These are phyloP conservation scores for Dendrobium nobile DNA, from an alignment of 106 monocot genomes.

Conservation along the genomic window DNA sequence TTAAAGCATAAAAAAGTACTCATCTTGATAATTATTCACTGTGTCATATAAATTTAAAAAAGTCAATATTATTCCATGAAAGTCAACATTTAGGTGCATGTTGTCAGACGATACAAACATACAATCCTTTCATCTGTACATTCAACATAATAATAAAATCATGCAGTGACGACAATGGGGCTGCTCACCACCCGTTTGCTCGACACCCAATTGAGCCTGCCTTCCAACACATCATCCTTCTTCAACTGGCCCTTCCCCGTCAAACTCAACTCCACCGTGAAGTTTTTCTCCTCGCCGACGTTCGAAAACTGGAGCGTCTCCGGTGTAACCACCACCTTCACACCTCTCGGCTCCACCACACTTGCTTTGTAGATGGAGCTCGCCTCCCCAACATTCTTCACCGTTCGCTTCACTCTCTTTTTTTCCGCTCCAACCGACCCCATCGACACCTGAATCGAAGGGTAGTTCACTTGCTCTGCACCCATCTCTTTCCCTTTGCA, in stretches of 20 bases:
- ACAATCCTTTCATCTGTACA: no score
- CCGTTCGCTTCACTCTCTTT: conserved; percentile 14
- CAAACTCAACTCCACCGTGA: not conserved
- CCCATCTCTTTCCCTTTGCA: not conserved
- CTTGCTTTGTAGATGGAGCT: not conserved
- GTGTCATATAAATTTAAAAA: no score
- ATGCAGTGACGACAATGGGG: not conserved
- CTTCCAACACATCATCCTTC: not conserved
- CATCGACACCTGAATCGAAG: conserved; percentile 29
- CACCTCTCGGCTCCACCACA: conserved; percentile 11
- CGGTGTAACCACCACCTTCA: conserved; percentile 20
- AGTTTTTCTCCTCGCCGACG: not conserved
- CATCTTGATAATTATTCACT: no score
- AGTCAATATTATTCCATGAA: no score
- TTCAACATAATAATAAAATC: not conserved
- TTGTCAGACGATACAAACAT: no score
- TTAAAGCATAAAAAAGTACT: no score
- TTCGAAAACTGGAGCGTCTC: conserved; percentile 10
- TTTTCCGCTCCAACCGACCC: not conserved
- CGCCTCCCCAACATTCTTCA: conserved; percentile 31
- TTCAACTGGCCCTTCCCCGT: not conserved
- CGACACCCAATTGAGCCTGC: not conserved
- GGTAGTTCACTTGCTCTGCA: conserved; percentile 33
- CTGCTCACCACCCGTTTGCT: not conserved
- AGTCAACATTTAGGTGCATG: no score